These are phyloP conservation scores for Polyplosphaeria fusca DNA, from an alignment of 495 filamentous ascomycete genomes.

Conservation along the genomic window DNA sequence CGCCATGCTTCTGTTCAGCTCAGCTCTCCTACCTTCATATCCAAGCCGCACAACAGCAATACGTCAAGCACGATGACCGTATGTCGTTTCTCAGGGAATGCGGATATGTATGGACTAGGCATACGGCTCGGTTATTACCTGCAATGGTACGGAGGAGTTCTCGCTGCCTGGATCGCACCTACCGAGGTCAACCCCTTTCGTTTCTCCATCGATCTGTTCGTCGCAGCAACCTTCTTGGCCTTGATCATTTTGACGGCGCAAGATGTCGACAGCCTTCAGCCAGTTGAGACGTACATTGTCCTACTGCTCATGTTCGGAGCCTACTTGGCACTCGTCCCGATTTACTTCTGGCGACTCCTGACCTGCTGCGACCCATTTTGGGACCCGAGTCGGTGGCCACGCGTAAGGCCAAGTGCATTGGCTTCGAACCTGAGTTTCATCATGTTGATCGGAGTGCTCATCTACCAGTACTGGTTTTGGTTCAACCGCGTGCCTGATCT, in stretches of 20 bases:
- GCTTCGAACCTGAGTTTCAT: conserved; percentile 27
- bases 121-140: conserved; percentile 32
- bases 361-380: conserved; percentile 34
- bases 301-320: conserved; percentile 41
- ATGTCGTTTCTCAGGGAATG: conserved; percentile 23
- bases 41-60: background rate
- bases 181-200: conserved; percentile 21
- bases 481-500: conserved; percentile 15
- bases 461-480: conserved; percentile 47
- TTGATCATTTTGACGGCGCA: conserved; percentile 20
- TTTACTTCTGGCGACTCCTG: conserved; percentile 39
- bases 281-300: conserved; percentile 37
- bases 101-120: conserved; percentile 34
- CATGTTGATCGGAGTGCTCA: conserved; percentile 33
- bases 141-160: conserved; percentile 27
- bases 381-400: conserved; percentile 31
- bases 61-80: conserved; percentile 11
- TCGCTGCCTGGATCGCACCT: conserved; percentile 33
- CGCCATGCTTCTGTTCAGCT: background rate
- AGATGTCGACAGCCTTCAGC: conserved; percentile 16
- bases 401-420: conserved; percentile 6
- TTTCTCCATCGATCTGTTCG: conserved; percentile 23
- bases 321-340: conserved; percentile 38
- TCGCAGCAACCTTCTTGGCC: conserved; percentile 31
- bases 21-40: background rate